A percentile compares a stretch with the other conserved stretches of the same genome.
These are phyloP conservation scores for Kazachstania psychrophila DNA, from an alignment of 805 yeast species.

Conservation along the genomic window DNA sequence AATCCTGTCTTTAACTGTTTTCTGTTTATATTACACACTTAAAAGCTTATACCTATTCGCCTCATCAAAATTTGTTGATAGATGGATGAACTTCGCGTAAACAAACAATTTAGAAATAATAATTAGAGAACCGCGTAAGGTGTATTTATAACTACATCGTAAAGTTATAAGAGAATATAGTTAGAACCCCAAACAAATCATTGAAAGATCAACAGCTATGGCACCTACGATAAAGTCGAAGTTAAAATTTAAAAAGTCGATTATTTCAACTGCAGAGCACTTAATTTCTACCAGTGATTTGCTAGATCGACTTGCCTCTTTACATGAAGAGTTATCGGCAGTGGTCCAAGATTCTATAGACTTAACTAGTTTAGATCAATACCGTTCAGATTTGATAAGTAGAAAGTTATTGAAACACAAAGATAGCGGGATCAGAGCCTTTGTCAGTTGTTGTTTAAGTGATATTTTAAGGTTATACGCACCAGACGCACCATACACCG, in stretches of 20 bases:
- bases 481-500: constrained; percentile 83
- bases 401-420: constrained; percentile 51
- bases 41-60: too few relatives aligned
- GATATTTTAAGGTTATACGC: constrained; percentile 73
- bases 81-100: too few relatives aligned
- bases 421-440: constrained; percentile 62
- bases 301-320: constrained; percentile 42
- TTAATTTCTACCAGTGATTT: constrained; percentile 58
- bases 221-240: constrained; percentile 8
- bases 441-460: constrained; percentile 60
- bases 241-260: constrained; percentile 35
- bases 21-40: too few relatives aligned
- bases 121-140: too few relatives aligned
- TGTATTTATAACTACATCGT: too few relatives aligned
- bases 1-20: too few relatives aligned
- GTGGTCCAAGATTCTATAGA: constrained; percentile 54
- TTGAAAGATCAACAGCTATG: neutral
- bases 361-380: constrained; percentile 34
- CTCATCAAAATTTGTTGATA: too few relatives aligned
- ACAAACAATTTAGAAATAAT: too few relatives aligned
- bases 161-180: too few relatives aligned
- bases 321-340: constrained; percentile 55
- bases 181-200: too few relatives aligned
- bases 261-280: constrained; percentile 47
- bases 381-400: constrained; percentile 46